Percentiles rank a stretch among this genome's conserved stretches.
These are phyloP conservation scores for Phialocephala sp. DNA, from an alignment of 2,329 filamentous ascomycete species.

Conservation along the genomic window DNA sequence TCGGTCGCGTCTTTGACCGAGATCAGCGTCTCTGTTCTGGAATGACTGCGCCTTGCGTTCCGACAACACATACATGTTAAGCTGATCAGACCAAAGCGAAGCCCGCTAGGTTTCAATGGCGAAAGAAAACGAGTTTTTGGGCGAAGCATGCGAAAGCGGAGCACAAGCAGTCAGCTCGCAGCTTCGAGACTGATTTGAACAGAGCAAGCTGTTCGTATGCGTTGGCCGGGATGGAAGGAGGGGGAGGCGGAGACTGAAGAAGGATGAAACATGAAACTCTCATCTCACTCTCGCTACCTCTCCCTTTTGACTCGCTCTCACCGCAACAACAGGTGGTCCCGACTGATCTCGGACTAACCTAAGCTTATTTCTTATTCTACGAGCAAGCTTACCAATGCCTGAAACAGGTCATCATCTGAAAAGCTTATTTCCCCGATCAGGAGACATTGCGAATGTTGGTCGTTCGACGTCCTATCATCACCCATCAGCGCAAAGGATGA, in stretches of 20 bases:
- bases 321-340: background rate
- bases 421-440: constrained; percentile 5
- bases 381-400: background rate
- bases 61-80: background rate
- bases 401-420: background rate
- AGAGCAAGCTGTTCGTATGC: constrained; percentile 2
- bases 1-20: background rate
- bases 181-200: background rate
- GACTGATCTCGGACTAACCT: background rate
- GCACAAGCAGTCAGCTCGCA: background rate
- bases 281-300: background rate
- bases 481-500: constrained; percentile 4
- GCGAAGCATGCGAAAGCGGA: background rate
- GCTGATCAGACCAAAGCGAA: background rate
- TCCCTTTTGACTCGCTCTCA: background rate
- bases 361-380: background rate
- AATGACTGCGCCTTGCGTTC: background rate
- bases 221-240: background rate
- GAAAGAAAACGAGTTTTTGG: background rate
- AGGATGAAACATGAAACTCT: constrained; percentile 9
- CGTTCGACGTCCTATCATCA: background rate
- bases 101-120: background rate
- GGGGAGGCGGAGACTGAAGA: background rate
- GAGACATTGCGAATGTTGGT: background rate
- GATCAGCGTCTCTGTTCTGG: background rate